phyloP scores from a whole-genome alignment of 83 land plant species.

The Diphasiastrum complanatum region DNA sequence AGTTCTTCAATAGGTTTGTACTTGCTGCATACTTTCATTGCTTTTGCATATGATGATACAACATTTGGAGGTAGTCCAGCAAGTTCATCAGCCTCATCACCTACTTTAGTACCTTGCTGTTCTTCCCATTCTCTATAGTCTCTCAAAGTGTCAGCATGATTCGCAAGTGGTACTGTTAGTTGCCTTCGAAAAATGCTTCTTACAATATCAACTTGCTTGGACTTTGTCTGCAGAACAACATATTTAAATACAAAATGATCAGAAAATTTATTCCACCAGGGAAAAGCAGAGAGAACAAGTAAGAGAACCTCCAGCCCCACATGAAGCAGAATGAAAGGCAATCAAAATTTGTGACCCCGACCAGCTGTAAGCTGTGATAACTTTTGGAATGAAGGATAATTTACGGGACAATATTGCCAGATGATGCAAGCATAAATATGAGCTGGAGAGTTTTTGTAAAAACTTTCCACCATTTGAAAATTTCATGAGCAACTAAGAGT shows the following conservation, averaged over 20 bases:
- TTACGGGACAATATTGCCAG: no score
- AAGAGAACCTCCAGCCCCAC: no score
- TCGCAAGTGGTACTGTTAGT: conserved; percentile 53
- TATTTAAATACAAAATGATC: neutral
- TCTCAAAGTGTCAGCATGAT: conserved; percentile 40
- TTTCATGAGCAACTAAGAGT: no score
- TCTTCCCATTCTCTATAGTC: conserved; percentile 82
- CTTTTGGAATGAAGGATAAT: no score
- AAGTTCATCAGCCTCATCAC: conserved; percentile 34
- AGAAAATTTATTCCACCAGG: no score
- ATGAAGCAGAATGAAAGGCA: no score
- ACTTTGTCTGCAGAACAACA: conserved; percentile 49
- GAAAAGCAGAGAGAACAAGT: no score
- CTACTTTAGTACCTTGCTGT: conserved; percentile 48
- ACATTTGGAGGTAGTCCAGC: conserved; percentile 57
- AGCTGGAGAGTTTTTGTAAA: no score
- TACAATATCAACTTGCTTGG: conserved; percentile 55
- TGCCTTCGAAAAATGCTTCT: conserved; percentile 69
- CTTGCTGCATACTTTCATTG: conserved; percentile 54
- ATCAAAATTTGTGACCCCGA: no score
- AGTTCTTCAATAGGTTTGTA: conserved; percentile 56
- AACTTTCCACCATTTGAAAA: no score
- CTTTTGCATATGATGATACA: conserved; percentile 59
- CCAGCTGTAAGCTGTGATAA: no score
- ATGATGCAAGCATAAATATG: no score